Base-by-base conservation (phyloP, 257 asterid species). In the Nyctanthes arbortristis region DNA sequence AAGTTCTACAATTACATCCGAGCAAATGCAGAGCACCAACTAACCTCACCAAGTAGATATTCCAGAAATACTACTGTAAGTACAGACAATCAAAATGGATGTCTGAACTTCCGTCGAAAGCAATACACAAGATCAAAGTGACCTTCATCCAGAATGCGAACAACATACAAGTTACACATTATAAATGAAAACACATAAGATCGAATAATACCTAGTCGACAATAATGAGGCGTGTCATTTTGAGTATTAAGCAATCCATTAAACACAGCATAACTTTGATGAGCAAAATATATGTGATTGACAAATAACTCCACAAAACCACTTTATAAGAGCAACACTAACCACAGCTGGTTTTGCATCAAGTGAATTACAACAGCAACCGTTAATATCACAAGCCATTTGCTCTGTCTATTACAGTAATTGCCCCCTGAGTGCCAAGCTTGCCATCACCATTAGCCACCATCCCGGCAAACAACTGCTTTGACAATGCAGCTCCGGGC, bases 381-480 rank as follows among this genome's bases (percentile, higher is more conserved):
- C 11, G 57, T 28, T 49, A 52, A 52, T 20, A 20, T 20, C 4
- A 68, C 71, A 49, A 73, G 30, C 92, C 87, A 75, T 92, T 92
- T 72, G 90, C 78, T 67, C 87, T 92, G 82, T 88, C 95, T 1
- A 90, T 77, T 55, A 85, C 91, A 2, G 97, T 86, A 3, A 92
- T 67, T 30, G 90, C 63, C 25, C 97, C 97, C 58, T 92, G 98
- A 12, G 80, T 71, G 6, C 98, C 96, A 39, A 85, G 66, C 82
- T 89, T 86, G 25, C 94, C 97, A 27, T 89, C 90, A 4, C 97
- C 97, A 68, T 85, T 92, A 24, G 88, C 98, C 73, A 88, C 95
- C 98, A 92, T 92, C 13, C 84, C 87, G 0, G 88, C 39, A 79
- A 85, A 92, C 84, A 92, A 11, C 81, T 92, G 96, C 79, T 90